Evolutionary conservation across 73 alveolate genomes (phyloP), one percentile per base, ranked within the genome.

Genomic region (Diophrys sp.): DNA sequence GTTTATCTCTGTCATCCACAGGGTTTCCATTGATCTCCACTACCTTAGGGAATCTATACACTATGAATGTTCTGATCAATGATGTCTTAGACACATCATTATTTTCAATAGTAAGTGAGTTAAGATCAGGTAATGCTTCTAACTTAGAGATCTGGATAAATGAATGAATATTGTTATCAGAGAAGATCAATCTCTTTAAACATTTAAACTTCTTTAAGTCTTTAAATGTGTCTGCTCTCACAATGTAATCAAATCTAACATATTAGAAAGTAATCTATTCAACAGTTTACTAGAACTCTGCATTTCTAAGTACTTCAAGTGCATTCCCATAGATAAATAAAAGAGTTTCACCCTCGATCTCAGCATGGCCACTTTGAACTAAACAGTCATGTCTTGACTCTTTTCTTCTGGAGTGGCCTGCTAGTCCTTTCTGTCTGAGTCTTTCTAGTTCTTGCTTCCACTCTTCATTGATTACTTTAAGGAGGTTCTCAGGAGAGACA

Each of bases 301-400:
- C 72, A 44, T 93, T 90, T 0, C 90, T 89, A 56, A 96, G 84
- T 31, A 96, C 98, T 76, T 94, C 98, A 5, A 93, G 55, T 1
- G 99, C 98, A 73, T 96, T 96, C 28, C 98, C 98, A 83, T 93
- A 96, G 77, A 95, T 91, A 80, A 95, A 86, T 26, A 96, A 89
- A 87, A 82, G 87, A 28, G 89, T 89, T 70, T 92, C 98, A 30
- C 98, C 97, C 70, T 96, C 99, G 23, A 96, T 95, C 83, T 96
- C 99, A 56, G 99, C 99, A 78, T 96, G 99, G 75, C 99, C 98
- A n/a, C 96, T 95, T 83, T 95, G 96, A 80, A 94, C 98, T 56
- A 75, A 53, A 73, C 87, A 69, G 54, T 96, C 96, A 75, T 87
- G 75, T 62, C 92, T 75, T 54, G 92, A 84, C 73, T 88, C 94